Evolutionary conservation across 305 asterid genomes (phyloP).

Genomic region (Fraxinus velutina): DNA sequence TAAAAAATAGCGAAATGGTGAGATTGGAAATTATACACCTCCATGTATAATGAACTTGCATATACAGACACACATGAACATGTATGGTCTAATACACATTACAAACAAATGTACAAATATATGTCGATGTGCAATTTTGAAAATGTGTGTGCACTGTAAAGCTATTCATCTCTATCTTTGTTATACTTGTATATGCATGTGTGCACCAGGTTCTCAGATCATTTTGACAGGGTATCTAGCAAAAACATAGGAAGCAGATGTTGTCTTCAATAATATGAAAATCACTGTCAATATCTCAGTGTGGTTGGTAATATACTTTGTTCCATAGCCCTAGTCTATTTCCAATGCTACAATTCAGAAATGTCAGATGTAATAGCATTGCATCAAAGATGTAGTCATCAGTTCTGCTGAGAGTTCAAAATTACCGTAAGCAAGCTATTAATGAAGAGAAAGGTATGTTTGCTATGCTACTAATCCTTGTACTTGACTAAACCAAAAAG

Average conservation of each 20-base stretch:
- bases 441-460: background rate
- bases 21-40: background rate
- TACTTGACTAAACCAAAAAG: background rate
- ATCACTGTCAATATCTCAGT: background rate
- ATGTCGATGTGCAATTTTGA: background rate
- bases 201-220: background rate
- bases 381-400: background rate
- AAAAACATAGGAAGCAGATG: background rate
- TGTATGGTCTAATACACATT: background rate
- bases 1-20: background rate
- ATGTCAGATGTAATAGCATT: background rate
- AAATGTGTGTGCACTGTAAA: background rate
- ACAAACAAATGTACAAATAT: background rate
- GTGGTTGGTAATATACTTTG: background rate
- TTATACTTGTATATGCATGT: background rate
- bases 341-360: background rate
- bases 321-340: background rate
- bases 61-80: background rate
- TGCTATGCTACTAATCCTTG: background rate
- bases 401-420: background rate
- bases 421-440: background rate
- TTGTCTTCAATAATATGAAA: background rate
- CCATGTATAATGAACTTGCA: too few relatives aligned
- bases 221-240: background rate
- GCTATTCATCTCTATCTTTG: background rate